Evolutionary conservation across 1,284 basidiomycete species (phyloP).

Genomic region (Ustilago loliicola): DNA sequence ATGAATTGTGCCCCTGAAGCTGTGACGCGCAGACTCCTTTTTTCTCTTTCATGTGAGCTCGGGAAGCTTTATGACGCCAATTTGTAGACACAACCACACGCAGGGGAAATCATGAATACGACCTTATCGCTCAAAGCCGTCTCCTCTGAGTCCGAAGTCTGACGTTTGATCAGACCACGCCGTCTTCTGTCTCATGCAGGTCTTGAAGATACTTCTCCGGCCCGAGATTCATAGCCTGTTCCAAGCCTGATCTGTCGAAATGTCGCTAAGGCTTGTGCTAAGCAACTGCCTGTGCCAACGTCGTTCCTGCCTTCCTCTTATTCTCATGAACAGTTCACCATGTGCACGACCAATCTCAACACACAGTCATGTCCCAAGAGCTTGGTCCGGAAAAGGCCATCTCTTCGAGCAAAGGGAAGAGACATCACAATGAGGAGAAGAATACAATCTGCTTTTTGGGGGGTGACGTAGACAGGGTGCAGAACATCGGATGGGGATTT

Average conservation of each 20-base stretch:
- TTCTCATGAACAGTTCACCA: not conserved
- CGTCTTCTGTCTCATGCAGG: too few species aligned
- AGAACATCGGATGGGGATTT: slow-evolving; percentile 22
- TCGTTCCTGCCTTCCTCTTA: not conserved
- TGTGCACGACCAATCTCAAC: not conserved
- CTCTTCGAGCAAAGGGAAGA: slow-evolving; percentile 40
- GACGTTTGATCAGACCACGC: too few species aligned
- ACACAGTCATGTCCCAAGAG: not conserved
- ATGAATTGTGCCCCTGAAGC: not conserved
- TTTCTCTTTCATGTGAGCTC: slow-evolving; percentile 1
- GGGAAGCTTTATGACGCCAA: not conserved
- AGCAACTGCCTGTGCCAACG: not conserved
- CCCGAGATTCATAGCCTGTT: not conserved
- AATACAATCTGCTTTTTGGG: slow-evolving; percentile 51
- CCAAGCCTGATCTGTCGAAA: too few species aligned
- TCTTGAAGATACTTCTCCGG: too few species aligned
- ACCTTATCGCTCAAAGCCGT: too few species aligned
- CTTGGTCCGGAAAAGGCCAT: slow-evolving; percentile 32
- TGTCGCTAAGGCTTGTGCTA: too few species aligned
- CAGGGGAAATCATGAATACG: too few species aligned
- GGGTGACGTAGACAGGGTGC: slow-evolving; percentile 27
- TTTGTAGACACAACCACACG: too few species aligned
- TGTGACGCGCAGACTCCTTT: not conserved
- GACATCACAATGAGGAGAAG: slow-evolving; percentile 39
- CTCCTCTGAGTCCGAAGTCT: too few species aligned